phyloP scores from a whole-genome alignment of 768 basidiomycete species.

The Fistulinella prunicolor region DNA sequence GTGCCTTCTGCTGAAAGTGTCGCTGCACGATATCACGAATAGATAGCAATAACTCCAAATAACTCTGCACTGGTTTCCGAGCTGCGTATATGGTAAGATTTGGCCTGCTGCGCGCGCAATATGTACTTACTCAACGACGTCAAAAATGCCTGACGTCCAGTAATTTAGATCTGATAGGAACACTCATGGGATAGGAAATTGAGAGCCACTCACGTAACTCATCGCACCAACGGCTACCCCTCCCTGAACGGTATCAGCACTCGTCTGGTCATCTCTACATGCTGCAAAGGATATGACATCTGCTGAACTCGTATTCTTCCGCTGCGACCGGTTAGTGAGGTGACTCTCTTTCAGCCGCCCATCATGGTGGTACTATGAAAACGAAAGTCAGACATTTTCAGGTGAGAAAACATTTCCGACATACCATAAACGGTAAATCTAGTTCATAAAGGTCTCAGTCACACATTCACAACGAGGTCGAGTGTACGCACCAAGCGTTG shows the following conservation, averaged over 20 bases:
- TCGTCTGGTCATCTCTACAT: constrained; percentile 69
- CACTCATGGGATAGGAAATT: too few species aligned
- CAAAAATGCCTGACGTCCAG: constrained; percentile 61
- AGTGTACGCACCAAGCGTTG: constrained; percentile 39
- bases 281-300: constrained; percentile 83
- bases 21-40: constrained; percentile 58
- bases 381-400: not conserved
- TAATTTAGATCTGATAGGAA: constrained; percentile 4
- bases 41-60: constrained; percentile 57
- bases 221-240: constrained; percentile 75
- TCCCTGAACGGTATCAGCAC: constrained; percentile 63
- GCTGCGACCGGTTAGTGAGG: constrained; percentile 32
- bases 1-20: constrained; percentile 67
- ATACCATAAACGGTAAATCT: constrained; percentile 31
- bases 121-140: constrained; percentile 44
- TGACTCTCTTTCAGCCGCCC: constrained; percentile 50
- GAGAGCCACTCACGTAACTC: constrained; percentile 58
- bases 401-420: not conserved
- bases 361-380: constrained; percentile 53
- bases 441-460: not conserved
- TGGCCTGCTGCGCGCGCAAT: too few species aligned
- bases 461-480: not conserved
- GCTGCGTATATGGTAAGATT: constrained; percentile 24
- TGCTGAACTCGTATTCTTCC: constrained; percentile 56
- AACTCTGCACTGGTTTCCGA: constrained; percentile 56